Evolutionary conservation across 129 eudicot species (phyloP), one percentile per base, ranked within the genome.

Genomic region (Tanacetum coccineum): DNA sequence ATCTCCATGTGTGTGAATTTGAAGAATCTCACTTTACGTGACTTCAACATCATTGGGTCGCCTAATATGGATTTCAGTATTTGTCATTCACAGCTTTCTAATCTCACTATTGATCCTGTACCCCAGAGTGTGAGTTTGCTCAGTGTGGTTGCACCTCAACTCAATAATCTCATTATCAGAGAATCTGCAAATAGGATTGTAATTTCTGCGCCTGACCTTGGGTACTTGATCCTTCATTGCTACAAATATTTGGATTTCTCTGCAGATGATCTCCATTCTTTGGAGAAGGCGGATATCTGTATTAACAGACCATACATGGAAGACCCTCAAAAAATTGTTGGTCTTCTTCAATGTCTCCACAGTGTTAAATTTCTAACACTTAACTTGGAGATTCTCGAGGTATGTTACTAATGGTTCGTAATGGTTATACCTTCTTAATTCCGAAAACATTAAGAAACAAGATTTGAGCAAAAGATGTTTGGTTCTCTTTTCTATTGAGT

Each of bases 121-220:
- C 13, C 2, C 21, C 2, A 14, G 2, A 10, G 8, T 52, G 4
- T 3, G 12, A 2, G 20, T 1, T 14, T 17, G 57, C 3, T 70
- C 15, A 22, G 25, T 1, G 55, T 70, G 21, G 56, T 11, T 64
- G 39, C 69, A 64, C 69, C 69, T 64, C 44, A 49, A 70, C 74
- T 59, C 44, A 1, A 13, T 45, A 59, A 12, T 28, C 64, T 56
- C n/a, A 56, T n/a, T 56, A 22, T 56, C 1, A 56, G 10, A 28
- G 0, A 0, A 1, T 1, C 4, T 30, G 4, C 5, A 30, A 4
- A 30, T 7, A 20, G 36, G 1, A 2, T 30, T 56, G 1, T 22
- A 3, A 9, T 56, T 10, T 59, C 45, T 59, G 42, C 64, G 19
- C 62, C 62, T 10, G 14, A 22, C 11, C 62, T 56, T 21, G 32